phyloP scores from a whole-genome alignment of 1,284 basidiomycete genomes.

The Paramarasmius palmivorus region DNA sequence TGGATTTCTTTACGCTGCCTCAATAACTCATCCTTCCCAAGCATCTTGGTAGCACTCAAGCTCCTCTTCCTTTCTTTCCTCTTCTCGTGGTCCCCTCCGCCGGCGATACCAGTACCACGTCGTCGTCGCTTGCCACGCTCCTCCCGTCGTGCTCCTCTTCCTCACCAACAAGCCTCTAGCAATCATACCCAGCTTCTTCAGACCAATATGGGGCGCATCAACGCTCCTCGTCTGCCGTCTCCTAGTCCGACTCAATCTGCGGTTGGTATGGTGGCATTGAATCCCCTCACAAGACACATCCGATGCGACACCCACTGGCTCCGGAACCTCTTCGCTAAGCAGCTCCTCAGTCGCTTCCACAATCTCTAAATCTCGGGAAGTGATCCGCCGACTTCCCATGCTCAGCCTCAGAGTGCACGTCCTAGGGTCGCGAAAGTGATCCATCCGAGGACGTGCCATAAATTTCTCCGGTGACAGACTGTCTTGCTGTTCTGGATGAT shows the following conservation, averaged over 20 bases:
- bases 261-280: slow-evolving; percentile 90
- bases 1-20: slow-evolving; percentile 84
- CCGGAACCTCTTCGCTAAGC: slow-evolving; percentile 71
- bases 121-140: slow-evolving; percentile 66
- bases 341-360: slow-evolving; percentile 81
- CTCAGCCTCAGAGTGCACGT: slow-evolving; percentile 69
- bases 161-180: slow-evolving; percentile 74
- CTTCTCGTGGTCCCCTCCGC: slow-evolving; percentile 44
- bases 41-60: slow-evolving; percentile 64
- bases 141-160: slow-evolving; percentile 59
- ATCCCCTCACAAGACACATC: slow-evolving; percentile 82
- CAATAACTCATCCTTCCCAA: slow-evolving; percentile 81
- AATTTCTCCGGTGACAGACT: slow-evolving; percentile 36
- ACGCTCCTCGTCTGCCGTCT: slow-evolving; percentile 80
- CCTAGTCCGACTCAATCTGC: slow-evolving; percentile 74
- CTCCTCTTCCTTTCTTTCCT: slow-evolving; percentile 65
- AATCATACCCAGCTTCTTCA: slow-evolving; percentile 77
- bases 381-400: slow-evolving; percentile 64
- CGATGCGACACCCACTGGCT: slow-evolving; percentile 59
- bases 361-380: slow-evolving; percentile 82
- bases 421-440: slow-evolving; percentile 69
- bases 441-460: slow-evolving; percentile 44
- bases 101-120: slow-evolving; percentile 58
- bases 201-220: slow-evolving; percentile 72
- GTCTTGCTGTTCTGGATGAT: slow-evolving; percentile 47